Conservation (phyloP, 1,139 yeast genomes). For the Zygosaccharomyces sapae region DNA sequence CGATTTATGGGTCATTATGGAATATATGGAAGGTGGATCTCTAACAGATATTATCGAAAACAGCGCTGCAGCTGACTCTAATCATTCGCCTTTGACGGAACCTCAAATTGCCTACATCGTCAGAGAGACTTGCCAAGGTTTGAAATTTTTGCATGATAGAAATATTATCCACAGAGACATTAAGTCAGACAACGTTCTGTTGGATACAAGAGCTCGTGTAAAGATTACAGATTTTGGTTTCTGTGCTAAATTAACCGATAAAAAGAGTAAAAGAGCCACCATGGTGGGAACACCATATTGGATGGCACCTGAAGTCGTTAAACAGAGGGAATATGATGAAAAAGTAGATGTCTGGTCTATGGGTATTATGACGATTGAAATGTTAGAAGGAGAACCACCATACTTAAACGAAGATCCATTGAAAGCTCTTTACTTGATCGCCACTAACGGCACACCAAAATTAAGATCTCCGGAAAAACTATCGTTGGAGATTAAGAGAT, state of each 20-base stretch:
- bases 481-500: slow-evolving; percentile 75
- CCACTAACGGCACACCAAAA: slow-evolving; percentile 96
- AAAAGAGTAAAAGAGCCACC: slow-evolving; percentile 89
- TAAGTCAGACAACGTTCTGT: slow-evolving; percentile 86
- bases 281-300: slow-evolving; percentile 99
- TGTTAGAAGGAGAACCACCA: slow-evolving; percentile 98
- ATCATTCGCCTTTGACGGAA: slow-evolving; percentile 47
- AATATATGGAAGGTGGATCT: slow-evolving; percentile 88
- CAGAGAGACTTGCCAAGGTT: slow-evolving; percentile 84
- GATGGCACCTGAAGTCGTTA: slow-evolving; percentile 99
- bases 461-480: slow-evolving; percentile 79
- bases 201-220: slow-evolving; percentile 82
- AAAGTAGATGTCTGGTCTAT: slow-evolving; percentile 97
- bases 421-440: slow-evolving; percentile 83
- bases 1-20: slow-evolving; percentile 88
- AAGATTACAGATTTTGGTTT: slow-evolving; percentile 97
- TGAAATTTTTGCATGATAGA: slow-evolving; percentile 84
- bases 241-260: slow-evolving; percentile 93
- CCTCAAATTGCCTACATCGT: slow-evolving; percentile 88
- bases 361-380: slow-evolving; percentile 97
- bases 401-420: slow-evolving; percentile 93
- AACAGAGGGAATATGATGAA: slow-evolving; percentile 93
- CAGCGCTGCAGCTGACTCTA: slow-evolving; percentile 45
- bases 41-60: slow-evolving; percentile 82
- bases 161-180: slow-evolving; percentile 95